A percentile compares a stretch with the other conserved stretches of the same genome.
These are phyloP conservation scores for Chimonanthus praecox DNA, from an alignment of 164 flowering plant species.

Conservation along the genomic window DNA sequence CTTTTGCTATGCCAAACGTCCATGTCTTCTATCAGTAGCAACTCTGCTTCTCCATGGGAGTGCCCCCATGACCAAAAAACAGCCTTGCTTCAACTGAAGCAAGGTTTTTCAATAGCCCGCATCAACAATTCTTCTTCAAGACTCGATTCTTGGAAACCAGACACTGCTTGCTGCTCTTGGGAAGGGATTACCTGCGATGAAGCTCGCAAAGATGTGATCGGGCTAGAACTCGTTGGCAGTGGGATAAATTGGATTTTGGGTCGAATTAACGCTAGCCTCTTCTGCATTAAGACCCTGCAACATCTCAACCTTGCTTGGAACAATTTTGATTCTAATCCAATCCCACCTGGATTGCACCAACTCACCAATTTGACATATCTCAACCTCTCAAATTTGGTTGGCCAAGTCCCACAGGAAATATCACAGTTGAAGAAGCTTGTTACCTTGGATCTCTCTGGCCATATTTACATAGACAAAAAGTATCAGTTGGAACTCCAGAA, in stretches of 20 bases:
- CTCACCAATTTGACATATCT: conserved; percentile 23
- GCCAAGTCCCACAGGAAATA: conserved; percentile 34
- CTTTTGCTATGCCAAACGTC: background rate
- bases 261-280: background rate
- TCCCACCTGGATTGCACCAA: background rate
- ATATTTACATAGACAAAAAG: background rate
- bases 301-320: background rate
- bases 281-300: background rate
- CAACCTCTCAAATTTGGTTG: conserved; percentile 35
- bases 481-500: conserved; percentile 14
- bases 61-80: background rate
- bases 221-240: conserved; percentile 16
- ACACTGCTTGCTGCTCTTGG: conserved; percentile 32
- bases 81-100: background rate
- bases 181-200: conserved; percentile 26
- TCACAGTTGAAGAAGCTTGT: conserved; percentile 22
- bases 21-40: background rate
- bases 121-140: background rate
- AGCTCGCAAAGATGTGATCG: conserved; percentile 22
- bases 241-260: conserved; percentile 19
- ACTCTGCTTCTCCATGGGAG: background rate
- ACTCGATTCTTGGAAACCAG: conserved; percentile 27
- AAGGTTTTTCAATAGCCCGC: background rate
- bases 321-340: background rate
- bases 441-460: conserved; percentile 13